Evolutionary conservation across 1,139 yeast species (phyloP).

Genomic region (Schizosaccharomyces versatilis): DNA sequence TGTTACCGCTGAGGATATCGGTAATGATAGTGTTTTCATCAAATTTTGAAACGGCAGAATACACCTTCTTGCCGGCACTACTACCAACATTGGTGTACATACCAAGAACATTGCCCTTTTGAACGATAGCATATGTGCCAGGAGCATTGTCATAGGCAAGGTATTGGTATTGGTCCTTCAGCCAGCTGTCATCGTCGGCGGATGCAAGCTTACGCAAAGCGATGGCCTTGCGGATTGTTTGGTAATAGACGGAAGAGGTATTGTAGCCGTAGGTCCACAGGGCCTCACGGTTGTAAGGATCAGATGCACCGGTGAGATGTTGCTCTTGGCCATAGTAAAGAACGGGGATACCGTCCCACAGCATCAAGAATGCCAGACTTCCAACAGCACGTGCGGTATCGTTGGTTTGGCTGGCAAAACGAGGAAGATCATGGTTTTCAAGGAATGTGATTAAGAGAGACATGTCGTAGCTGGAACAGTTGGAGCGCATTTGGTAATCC

Average conservation of each 20-base stretch:
- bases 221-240: constrained; percentile 5
- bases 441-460: neutral
- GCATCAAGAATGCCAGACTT: constrained; percentile 7
- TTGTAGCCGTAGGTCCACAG: constrained; percentile 11
- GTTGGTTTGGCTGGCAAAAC: constrained; percentile 8
- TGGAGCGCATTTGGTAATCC: constrained; percentile 4
- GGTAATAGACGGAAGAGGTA: constrained; percentile 6
- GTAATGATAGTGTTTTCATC: neutral
- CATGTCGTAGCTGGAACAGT: constrained; percentile 6
- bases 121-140: neutral
- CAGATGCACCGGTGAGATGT: constrained; percentile 9
- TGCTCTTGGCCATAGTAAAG: constrained; percentile 12
- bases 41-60: neutral
- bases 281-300: constrained; percentile 11
- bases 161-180: constrained; percentile 1
- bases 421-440: neutral
- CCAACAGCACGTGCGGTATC: constrained; percentile 7
- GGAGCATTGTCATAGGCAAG: constrained; percentile 2
- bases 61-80: neutral
- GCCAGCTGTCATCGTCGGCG: constrained; percentile 4
- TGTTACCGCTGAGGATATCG: neutral
- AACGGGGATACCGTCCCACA: constrained; percentile 11
- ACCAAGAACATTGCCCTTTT: constrained; percentile 7
- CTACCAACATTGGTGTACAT: neutral
- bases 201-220: constrained; percentile 8